A percentile compares a stretch with the other conserved stretches of the same genome.
These are phyloP conservation scores for Theobroma cacao DNA, from an alignment of 345 rosid species.

Conservation along the genomic window DNA sequence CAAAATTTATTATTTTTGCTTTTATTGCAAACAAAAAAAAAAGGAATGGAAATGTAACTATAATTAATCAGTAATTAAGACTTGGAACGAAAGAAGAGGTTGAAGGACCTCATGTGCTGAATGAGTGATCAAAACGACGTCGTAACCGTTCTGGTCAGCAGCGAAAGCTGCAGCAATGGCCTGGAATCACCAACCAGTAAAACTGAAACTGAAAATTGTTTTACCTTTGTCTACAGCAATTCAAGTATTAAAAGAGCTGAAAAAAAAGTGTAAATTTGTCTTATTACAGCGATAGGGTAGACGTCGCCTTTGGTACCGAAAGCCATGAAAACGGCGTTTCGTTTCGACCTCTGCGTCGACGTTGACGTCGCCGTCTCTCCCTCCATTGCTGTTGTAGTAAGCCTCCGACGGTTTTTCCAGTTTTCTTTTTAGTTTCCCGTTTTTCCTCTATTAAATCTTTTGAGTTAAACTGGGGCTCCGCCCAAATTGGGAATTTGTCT, in stretches of 20 bases:
- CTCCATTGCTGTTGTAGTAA: background rate
- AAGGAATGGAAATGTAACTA: background rate
- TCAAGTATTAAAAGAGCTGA: background rate
- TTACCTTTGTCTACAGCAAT: background rate
- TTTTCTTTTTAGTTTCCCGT: background rate
- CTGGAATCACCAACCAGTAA: constrained; percentile 32
- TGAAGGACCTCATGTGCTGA: constrained; percentile 64
- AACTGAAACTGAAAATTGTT: background rate
- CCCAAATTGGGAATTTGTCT: background rate
- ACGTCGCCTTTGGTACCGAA: constrained; percentile 90
- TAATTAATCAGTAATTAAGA: constrained; percentile 5
- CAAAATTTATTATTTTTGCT: background rate
- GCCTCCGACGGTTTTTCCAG: background rate
- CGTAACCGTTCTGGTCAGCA: constrained; percentile 44
- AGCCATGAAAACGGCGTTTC: constrained; percentile 72
- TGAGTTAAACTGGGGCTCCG: background rate
- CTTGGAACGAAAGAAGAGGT: background rate
- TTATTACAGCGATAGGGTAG: constrained; percentile 69
- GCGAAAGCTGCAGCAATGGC: constrained; percentile 81
- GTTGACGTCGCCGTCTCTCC: constrained; percentile 25
- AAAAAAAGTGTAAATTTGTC: background rate
- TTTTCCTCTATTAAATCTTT: background rate
- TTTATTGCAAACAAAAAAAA: background rate
- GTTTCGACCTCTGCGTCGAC: constrained; percentile 36
- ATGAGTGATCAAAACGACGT: constrained; percentile 69